These are phyloP conservation scores for Fusarium brachygibbosum DNA, from an alignment of 2,329 filamentous ascomycete species.

Conservation along the genomic window DNA sequence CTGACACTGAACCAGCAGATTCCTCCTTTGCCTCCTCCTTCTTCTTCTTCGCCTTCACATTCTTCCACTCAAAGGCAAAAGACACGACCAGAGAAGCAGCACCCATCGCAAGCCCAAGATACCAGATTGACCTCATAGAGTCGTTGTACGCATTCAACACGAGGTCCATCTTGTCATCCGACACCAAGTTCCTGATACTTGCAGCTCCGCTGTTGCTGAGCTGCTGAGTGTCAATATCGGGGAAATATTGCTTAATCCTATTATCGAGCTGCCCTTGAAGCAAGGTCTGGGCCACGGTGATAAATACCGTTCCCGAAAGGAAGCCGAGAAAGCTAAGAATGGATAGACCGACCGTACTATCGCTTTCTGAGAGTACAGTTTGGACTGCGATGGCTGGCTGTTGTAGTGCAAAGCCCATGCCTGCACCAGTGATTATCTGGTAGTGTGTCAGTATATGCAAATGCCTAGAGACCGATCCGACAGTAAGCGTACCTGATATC, in stretches of 20 bases:
- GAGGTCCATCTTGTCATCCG: conserved; percentile 2
- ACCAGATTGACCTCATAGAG: conserved; percentile 25
- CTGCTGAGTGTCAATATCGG: neutral
- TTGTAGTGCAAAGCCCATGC: conserved; percentile 15
- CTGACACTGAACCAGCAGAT: neutral
- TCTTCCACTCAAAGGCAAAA: conserved; percentile 26
- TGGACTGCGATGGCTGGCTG: conserved; percentile 25
- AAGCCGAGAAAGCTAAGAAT: conserved; percentile 20
- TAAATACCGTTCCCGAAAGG: conserved; percentile 21
- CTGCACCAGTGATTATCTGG: conserved; percentile 19
- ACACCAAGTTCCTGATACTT: conserved; percentile 2
- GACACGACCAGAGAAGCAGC: conserved; percentile 8
- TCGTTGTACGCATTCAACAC: conserved; percentile 22
- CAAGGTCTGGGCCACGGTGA: conserved; percentile 24
- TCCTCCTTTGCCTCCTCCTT: neutral
- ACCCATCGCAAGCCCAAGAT: conserved; percentile 11
- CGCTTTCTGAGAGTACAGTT: conserved; percentile 15
- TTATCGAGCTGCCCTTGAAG: conserved; percentile 12
- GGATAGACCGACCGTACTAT: conserved; percentile 15
- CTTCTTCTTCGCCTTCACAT: conserved; percentile 4
- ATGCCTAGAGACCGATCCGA: accelerated
- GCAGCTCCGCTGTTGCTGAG: conserved; percentile 21
- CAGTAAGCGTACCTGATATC: conserved; percentile 18
- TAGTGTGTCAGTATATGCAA: neutral
- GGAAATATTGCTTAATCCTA: neutral